Evolutionary conservation across 179 eudicot genomes (phyloP).

Genomic region (Actinidia arguta): DNA sequence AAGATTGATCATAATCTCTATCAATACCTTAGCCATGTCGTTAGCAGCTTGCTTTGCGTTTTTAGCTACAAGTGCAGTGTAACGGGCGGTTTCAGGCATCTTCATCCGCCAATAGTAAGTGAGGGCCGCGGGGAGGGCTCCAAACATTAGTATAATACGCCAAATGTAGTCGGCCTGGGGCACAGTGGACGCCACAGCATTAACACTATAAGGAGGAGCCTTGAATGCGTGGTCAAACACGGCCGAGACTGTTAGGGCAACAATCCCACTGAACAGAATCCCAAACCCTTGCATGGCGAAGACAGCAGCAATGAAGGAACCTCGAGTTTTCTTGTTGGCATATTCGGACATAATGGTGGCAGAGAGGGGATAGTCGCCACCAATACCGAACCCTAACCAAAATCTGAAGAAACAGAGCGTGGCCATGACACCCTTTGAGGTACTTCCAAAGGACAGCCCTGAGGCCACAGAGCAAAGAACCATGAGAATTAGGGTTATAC

Average conservation of each 20-base stretch:
- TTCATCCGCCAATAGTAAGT: slow-evolving; percentile 54
- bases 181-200: slow-evolving; percentile 20
- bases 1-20: no score
- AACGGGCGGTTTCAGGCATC: slow-evolving; percentile 53
- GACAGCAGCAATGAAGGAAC: slow-evolving; percentile 60
- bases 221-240: not conserved
- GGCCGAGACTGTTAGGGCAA: slow-evolving; percentile 25
- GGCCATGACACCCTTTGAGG: slow-evolving; percentile 37
- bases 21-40: slow-evolving; percentile 40
- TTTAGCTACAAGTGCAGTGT: slow-evolving; percentile 45
- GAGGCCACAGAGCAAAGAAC: slow-evolving; percentile 43
- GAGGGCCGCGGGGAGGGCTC: slow-evolving; percentile 34
- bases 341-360: slow-evolving; percentile 74
- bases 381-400: slow-evolving; percentile 67
- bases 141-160: slow-evolving; percentile 43
- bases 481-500: slow-evolving; percentile 48
- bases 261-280: slow-evolving; percentile 27
- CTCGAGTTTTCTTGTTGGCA: slow-evolving; percentile 58
- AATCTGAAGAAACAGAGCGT: slow-evolving; percentile 56
- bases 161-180: slow-evolving; percentile 38
- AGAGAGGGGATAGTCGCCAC: slow-evolving; percentile 65
- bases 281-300: slow-evolving; percentile 65
- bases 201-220: not conserved
- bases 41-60: slow-evolving; percentile 42
- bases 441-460: slow-evolving; percentile 42